These are phyloP conservation scores for Gilbertella persicaria DNA, from an alignment of 371 early-diverging fungal genomes.

Conservation along the genomic window DNA sequence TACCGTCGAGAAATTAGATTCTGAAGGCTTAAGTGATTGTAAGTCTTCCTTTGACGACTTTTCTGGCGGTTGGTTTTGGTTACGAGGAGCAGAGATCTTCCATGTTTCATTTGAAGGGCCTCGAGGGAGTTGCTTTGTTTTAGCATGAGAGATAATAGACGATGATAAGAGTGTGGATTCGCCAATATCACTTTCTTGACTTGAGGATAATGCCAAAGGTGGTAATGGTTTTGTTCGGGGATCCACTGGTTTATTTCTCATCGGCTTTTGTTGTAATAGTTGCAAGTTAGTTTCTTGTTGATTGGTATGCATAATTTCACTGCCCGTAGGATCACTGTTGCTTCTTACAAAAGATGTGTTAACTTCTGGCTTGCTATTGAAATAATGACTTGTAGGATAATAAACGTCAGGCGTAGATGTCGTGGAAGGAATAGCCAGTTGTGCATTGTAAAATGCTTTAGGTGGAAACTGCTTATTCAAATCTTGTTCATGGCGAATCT, in stretches of 20 bases:
- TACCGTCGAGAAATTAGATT: background rate
- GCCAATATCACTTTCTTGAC: background rate
- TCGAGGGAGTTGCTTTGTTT: background rate
- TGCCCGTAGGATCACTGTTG: background rate
- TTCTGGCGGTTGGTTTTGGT: background rate
- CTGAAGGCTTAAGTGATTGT: background rate
- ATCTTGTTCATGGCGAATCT: conserved; percentile 28
- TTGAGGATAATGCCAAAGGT: background rate
- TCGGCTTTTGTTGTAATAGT: background rate
- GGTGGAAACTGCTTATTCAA: background rate
- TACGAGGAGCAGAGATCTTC: background rate
- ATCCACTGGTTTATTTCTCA: background rate
- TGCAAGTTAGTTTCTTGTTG: background rate
- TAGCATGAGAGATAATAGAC: conserved; percentile 1
- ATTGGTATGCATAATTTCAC: background rate
- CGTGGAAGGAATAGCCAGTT: conserved; percentile 18
- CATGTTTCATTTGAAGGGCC: background rate
- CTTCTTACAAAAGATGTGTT: background rate
- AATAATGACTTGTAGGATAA: background rate
- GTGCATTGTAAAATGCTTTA: conserved; percentile 23
- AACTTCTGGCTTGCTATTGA: background rate
- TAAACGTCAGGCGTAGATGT: conserved; percentile 16
- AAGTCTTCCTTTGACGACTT: background rate
- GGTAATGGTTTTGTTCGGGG: conserved; percentile 8
- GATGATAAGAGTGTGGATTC: background rate